Percentiles rank a stretch among this genome's conserved stretches.
These are phyloP conservation scores for Thraustochytrium striatum DNA, from an alignment of 352 stramenopile genomes.

Conservation along the genomic window DNA sequence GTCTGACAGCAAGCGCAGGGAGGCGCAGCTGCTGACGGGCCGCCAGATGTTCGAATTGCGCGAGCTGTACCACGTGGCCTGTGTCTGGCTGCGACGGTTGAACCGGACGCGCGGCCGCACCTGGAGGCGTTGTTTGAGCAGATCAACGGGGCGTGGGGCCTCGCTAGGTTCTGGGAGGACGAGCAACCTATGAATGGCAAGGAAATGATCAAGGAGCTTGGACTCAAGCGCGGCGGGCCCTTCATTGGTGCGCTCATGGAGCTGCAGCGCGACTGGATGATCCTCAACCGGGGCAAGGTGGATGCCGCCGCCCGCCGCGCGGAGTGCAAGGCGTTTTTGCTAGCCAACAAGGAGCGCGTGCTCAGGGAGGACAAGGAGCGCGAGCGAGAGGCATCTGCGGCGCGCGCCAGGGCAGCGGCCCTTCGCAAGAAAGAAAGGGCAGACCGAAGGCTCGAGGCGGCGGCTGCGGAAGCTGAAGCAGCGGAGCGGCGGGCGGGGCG, in stretches of 20 bases:
- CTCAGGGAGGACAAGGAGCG: slow-evolving; percentile 7
- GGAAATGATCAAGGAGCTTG: not conserved
- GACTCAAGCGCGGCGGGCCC: slow-evolving; percentile 1
- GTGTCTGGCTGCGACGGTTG: not conserved
- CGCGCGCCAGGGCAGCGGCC: no score
- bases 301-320: not conserved
- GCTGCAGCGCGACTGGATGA: slow-evolving; percentile 12
- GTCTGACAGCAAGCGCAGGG: no score
- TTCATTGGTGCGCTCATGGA: slow-evolving; percentile 34
- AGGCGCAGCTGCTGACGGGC: no score
- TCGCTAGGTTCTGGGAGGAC: slow-evolving; percentile 25
- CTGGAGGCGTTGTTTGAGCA: not conserved
- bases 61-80: no score
- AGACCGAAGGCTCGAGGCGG: no score
- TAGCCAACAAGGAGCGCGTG: not conserved
- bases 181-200: slow-evolving; percentile 30
- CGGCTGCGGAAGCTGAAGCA: no score
- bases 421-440: no score
- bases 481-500: no score
- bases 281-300: not conserved
- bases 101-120: not conserved
- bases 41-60: no score
- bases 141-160: not conserved
- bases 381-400: no score
- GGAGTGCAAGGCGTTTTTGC: not conserved